A percentile compares a stretch with the other conserved stretches of the same genome.
These are phyloP conservation scores for Apophysomyces elegans DNA, from an alignment of 371 early-diverging fungal genomes.

Conservation along the genomic window DNA sequence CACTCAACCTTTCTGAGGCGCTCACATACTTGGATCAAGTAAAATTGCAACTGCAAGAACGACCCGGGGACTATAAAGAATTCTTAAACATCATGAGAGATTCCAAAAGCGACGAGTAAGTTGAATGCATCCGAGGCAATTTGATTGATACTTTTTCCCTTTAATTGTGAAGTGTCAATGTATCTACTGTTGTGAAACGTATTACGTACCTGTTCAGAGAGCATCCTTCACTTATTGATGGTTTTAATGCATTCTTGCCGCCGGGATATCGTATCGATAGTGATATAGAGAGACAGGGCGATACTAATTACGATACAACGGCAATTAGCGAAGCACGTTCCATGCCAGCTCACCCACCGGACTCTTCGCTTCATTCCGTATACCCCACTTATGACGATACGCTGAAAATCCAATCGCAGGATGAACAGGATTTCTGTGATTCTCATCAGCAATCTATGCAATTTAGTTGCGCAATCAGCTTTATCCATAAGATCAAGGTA, in stretches of 20 bases:
- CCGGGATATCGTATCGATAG: conserved; percentile 85
- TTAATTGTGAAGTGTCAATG: not conserved
- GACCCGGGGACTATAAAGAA: conserved; percentile 90
- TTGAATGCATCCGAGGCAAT: not conserved
- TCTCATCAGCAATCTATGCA: conserved; percentile 69
- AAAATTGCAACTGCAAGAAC: conserved; percentile 84
- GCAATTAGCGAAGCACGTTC: conserved; percentile 73
- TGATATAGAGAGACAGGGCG: conserved; percentile 19
- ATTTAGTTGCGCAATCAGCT: conserved; percentile 95
- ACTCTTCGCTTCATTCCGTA: conserved; percentile 17
- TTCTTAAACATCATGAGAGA: conserved; percentile 99
- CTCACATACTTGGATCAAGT: conserved; percentile 96
- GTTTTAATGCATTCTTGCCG: conserved; percentile 99
- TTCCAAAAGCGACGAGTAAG: conserved; percentile 90
- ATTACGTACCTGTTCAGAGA: conserved; percentile 93
- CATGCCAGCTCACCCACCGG: not conserved
- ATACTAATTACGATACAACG: conserved; percentile 80
- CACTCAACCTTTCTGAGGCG: conserved; percentile 77
- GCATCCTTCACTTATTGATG: conserved; percentile 89
- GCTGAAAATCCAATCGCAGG: not conserved
- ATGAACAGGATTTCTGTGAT: not conserved
- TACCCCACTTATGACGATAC: conserved; percentile 16
- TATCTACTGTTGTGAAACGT: conserved; percentile 91
- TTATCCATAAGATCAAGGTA: conserved; percentile 96
- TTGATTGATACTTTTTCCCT: not conserved